These are phyloP conservation scores for Lactarius trivialis DNA, from an alignment of 768 basidiomycete genomes.

Conservation along the genomic window DNA sequence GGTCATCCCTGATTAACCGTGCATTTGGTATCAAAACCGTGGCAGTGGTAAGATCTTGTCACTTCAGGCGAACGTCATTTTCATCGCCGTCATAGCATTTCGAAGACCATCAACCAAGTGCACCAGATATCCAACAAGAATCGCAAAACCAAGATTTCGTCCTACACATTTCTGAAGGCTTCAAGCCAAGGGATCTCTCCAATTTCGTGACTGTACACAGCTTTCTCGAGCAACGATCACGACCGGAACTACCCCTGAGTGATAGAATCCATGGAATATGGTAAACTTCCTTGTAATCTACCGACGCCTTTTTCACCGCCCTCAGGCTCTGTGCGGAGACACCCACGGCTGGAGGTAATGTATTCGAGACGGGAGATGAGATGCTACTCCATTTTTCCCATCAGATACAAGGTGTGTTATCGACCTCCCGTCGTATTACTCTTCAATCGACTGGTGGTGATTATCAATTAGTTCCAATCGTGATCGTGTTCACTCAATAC, in stretches of 20 bases:
- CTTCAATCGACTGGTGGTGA: neutral
- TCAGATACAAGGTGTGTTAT: neutral
- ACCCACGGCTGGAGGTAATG: neutral
- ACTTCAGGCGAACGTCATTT: neutral
- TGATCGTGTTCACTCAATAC: neutral
- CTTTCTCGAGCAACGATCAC: neutral
- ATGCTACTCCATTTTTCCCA: neutral
- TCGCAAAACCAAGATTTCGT: too few species aligned
- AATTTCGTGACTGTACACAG: too few species aligned
- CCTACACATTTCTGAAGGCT: too few species aligned
- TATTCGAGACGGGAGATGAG: neutral
- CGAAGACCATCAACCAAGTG: neutral
- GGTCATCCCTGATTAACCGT: neutral
- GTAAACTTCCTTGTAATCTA: too few species aligned
- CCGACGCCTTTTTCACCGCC: too few species aligned
- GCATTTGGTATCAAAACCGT: neutral
- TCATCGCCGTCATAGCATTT: neutral
- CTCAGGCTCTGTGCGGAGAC: too few species aligned
- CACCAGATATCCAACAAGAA: neutral
- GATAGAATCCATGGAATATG: too few species aligned
- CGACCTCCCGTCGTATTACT: neutral
- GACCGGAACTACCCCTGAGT: neutral
- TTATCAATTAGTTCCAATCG: neutral
- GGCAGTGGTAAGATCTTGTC: neutral
- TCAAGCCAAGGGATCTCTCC: too few species aligned